These are phyloP conservation scores for Podospora didyma DNA, from an alignment of 495 filamentous ascomycete species.

Conservation along the genomic window DNA sequence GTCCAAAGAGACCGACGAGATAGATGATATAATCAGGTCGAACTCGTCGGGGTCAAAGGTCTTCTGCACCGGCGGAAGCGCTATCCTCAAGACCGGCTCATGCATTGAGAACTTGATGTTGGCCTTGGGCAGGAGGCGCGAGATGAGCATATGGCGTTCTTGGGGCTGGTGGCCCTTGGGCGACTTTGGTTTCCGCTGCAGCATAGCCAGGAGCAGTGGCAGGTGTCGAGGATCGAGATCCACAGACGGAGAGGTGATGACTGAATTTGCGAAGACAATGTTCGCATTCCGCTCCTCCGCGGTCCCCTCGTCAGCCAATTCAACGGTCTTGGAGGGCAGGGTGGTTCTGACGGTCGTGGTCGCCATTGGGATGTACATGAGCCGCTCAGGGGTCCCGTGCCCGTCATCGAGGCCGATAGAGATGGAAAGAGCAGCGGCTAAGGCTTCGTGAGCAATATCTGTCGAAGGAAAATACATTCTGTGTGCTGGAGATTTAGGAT, in stretches of 20 bases:
- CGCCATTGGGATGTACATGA: conserved; percentile 95
- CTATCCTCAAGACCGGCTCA: conserved; percentile 87
- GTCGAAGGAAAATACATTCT: conserved; percentile 97
- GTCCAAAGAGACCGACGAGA: conserved; percentile 88
- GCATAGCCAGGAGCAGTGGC: conserved; percentile 75
- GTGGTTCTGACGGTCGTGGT: conserved; percentile 95
- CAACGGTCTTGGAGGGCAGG: conserved; percentile 88
- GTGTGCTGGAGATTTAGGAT: conserved; percentile 90
- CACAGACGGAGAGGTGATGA: conserved; percentile 91
- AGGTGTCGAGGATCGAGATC: conserved; percentile 94
- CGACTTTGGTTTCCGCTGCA: conserved; percentile 53
- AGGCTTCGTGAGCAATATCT: conserved; percentile 92
- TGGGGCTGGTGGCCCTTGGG: conserved; percentile 39
- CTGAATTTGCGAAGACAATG: conserved; percentile 91
- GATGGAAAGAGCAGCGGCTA: conserved; percentile 87
- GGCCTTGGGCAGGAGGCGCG: conserved; percentile 89
- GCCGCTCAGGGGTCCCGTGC: conserved; percentile 73
- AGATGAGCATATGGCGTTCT: conserved; percentile 66
- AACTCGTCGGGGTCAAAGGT: conserved; percentile 73
- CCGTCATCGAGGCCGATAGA: conserved; percentile 89
- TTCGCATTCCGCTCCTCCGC: conserved; percentile 90
- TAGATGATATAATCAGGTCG: conserved; percentile 88
- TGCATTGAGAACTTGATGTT: conserved; percentile 94
- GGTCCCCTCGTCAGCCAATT: conserved; percentile 67
- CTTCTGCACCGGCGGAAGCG: conserved; percentile 63